Base-by-base conservation (phyloP, 2,329 filamentous ascomycete genomes). In the Diaporthe citrichinensis region DNA sequence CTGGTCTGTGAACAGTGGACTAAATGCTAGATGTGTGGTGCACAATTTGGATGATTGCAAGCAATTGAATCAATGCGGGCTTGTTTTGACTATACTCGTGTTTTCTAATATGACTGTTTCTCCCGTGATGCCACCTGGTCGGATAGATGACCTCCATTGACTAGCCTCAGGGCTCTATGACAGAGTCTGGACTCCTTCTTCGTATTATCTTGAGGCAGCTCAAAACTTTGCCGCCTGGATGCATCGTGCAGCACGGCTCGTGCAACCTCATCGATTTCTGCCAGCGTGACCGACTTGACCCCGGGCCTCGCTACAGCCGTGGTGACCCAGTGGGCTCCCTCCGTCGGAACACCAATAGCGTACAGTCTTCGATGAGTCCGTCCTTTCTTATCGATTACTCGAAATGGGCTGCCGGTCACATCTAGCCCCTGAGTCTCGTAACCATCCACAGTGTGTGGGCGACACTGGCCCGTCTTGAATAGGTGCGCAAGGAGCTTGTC, bases 251-350 rank as follows among this genome's bases (percentile, higher is more conserved):
- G 46, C 28, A 36, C 65, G 36, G 65, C 31, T 46, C 65, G 14
- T 55, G 65, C 65, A 53, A 69, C 65, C 7, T 49, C 41, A 34
- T 69, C 65, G 14, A 51, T 69, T 4, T 69, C 65, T 28, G n/a
- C 31, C 25, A 69, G 20, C 4, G 65, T 69, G 5, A 69, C 65
- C 31, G 65, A 69, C 8, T 69, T 69, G 31, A 69, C 65, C 31
- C 65, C 65, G 5, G 65, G 65, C 25, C 65, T 46, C 31, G 65
- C 44, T 23, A 46, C 65, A 1, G 65, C 65, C 3, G 44, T 34
- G 6, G 65, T 69, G 2, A 51, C 44, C 65, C 65, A 69, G 65
- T 69, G 65, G 7, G 53, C 65, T 14, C 65, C 65, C 5, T 69
- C 65, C 15, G 65, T 69, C 15, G 65, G 65, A 4, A 69, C 44